Evolutionary conservation across 805 yeast genomes (phyloP).

Genomic region (Yarrowia sp.): DNA sequence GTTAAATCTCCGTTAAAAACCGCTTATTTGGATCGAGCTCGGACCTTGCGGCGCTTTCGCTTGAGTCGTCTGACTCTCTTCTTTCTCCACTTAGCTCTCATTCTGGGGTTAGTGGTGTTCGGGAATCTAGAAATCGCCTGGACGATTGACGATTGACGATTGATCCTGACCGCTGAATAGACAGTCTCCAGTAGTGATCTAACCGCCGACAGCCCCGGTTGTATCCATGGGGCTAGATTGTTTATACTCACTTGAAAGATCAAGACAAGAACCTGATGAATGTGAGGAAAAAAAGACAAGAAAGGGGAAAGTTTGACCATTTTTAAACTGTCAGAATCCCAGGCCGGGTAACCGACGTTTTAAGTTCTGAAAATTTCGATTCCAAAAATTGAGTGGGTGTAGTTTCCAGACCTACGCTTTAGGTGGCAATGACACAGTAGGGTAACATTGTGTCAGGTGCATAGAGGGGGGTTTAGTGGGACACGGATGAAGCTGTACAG

Average conservation of each 20-base stretch:
- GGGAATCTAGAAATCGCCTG: too few relatives aligned
- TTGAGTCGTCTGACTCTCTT: conserved; percentile 99
- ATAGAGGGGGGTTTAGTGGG: not conserved
- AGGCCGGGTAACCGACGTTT: conserved; percentile 23
- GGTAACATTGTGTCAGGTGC: not conserved
- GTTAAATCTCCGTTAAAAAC: conserved; percentile 36
- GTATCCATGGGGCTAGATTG: too few relatives aligned
- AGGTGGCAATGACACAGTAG: not conserved
- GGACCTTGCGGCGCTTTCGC: conserved; percentile 99
- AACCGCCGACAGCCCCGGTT: too few relatives aligned
- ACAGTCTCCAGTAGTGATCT: too few relatives aligned
- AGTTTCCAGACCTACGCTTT: conserved; percentile 36
- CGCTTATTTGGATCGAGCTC: conserved; percentile 73
- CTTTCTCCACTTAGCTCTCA: conserved; percentile 93
- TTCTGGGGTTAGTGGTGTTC: conserved; percentile 29
- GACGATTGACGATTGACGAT: too few relatives aligned
- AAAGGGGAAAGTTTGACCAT: conserved; percentile 37
- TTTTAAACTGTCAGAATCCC: conserved; percentile 22
- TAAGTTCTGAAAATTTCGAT: conserved; percentile 17
- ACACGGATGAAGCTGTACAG: too few relatives aligned
- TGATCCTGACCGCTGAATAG: too few relatives aligned
- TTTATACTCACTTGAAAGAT: conserved; percentile 35
- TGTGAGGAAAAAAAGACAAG: conserved; percentile 36
- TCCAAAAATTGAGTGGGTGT: conserved; percentile 37
- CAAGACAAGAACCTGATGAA: conserved; percentile 39